A percentile compares a stretch with the other conserved stretches of the same genome.
Evolutionary conservation across 2,329 filamentous ascomycete species (phyloP).

Genomic region (Erysiphe pisi): DNA sequence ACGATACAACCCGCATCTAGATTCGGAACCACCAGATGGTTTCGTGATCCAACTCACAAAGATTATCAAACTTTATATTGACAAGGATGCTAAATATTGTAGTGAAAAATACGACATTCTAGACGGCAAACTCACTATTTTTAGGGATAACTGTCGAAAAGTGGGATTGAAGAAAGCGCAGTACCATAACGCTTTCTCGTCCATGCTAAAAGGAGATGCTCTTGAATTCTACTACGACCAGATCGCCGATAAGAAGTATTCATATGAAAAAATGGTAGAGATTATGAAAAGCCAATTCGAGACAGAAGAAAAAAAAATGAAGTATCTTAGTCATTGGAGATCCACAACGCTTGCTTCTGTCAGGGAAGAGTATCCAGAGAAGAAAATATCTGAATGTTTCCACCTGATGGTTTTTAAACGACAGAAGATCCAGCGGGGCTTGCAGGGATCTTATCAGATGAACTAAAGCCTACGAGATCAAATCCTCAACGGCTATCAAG

Average conservation of each 20-base stretch:
- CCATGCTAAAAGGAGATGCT: not conserved
- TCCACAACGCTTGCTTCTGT: not conserved
- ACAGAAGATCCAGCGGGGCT: not conserved
- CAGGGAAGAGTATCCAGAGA: not conserved
- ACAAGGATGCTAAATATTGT: not conserved
- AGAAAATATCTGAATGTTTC: not conserved
- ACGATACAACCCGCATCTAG: no score
- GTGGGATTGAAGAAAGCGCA: not conserved
- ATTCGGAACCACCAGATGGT: not conserved
- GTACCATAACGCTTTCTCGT: not conserved
- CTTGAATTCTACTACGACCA: not conserved
- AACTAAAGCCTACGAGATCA: slow-evolving; percentile 11
- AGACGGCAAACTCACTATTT: not conserved
- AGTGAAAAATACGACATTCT: not conserved
- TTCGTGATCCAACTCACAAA: not conserved
- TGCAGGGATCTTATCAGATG: not conserved
- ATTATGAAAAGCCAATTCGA: not conserved
- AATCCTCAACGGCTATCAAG: not conserved
- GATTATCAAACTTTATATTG: not conserved
- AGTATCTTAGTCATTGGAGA: slow-evolving; percentile 1
- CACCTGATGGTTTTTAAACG: not conserved
- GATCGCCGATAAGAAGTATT: not conserved
- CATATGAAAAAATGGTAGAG: not conserved
- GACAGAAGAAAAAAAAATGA: not conserved
- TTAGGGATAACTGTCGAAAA: not conserved